phyloP scores from a whole-genome alignment of 257 asterid species.

The Nicotiana sylvestris region DNA sequence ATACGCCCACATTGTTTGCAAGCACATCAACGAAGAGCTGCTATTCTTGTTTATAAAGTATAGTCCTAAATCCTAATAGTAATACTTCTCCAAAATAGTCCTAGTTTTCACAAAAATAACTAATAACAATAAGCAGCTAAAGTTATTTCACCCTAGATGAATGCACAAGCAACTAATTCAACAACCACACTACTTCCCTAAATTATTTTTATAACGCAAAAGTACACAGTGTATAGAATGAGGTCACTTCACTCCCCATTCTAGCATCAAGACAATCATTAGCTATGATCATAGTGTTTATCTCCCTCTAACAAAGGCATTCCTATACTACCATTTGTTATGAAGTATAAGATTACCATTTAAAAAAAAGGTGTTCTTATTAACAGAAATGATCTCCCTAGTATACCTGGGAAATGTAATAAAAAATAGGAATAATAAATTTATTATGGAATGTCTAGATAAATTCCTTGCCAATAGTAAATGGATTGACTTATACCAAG shows the following conservation, averaged over 20 bases:
- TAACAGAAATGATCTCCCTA: background rate
- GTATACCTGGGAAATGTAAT: too few species aligned
- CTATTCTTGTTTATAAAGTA: background rate
- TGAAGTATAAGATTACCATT: background rate
- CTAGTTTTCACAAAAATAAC: background rate
- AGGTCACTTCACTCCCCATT: background rate
- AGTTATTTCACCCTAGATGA: background rate
- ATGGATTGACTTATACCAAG: too few species aligned
- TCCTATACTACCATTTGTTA: background rate
- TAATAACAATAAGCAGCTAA: background rate
- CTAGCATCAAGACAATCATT: background rate
- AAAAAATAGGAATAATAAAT: too few species aligned
- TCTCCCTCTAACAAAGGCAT: background rate
- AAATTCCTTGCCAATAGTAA: too few species aligned
- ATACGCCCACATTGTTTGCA: background rate
- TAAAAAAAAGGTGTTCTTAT: background rate
- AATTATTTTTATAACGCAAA: background rate
- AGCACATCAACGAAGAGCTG: background rate
- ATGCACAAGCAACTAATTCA: background rate
- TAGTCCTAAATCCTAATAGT: background rate
- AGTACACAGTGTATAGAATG: background rate
- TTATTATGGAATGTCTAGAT: too few species aligned
- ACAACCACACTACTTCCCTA: background rate
- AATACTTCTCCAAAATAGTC: background rate
- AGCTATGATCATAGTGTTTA: background rate